These are phyloP conservation scores for Botrytis elliptica DNA, from an alignment of 2,329 filamentous ascomycete genomes.

Conservation along the genomic window DNA sequence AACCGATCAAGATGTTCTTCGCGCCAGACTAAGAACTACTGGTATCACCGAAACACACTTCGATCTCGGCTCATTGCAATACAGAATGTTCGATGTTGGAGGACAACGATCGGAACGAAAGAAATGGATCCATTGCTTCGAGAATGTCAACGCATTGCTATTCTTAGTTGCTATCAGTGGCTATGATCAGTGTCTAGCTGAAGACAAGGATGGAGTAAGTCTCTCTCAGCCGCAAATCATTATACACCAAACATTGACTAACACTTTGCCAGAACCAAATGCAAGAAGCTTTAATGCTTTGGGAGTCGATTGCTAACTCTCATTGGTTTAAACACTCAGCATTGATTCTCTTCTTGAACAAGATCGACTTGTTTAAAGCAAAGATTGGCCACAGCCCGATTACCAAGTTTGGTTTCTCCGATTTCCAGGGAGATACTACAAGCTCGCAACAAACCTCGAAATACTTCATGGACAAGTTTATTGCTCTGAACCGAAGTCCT, in stretches of 20 bases:
- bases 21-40: constrained; percentile 85
- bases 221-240: constrained; percentile 4
- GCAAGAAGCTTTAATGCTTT: constrained; percentile 85
- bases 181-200: constrained; percentile 93
- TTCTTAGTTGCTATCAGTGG: constrained; percentile 95
- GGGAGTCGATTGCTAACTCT: constrained; percentile 81
- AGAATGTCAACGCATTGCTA: constrained; percentile 79
- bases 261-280: constrained; percentile 70
- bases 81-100: constrained; percentile 84
- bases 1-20: constrained; percentile 90
- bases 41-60: constrained; percentile 96
- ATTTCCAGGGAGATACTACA: constrained; percentile 69
- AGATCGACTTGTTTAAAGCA: constrained; percentile 81
- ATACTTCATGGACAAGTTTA: constrained; percentile 81
- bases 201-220: constrained; percentile 92
- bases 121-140: constrained; percentile 79
- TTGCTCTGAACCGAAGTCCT: constrained; percentile 66
- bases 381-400: constrained; percentile 72
- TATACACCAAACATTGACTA: constrained; percentile 24
- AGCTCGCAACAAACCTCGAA: constrained; percentile 74
- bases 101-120: constrained; percentile 73
- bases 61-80: constrained; percentile 85
- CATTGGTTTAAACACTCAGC: constrained; percentile 83
- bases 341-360: constrained; percentile 82
- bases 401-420: constrained; percentile 71